These are phyloP conservation scores for Ophiocordyceps polyrhachis-furcata DNA, from an alignment of 2,329 filamentous ascomycete genomes.

Conservation along the genomic window DNA sequence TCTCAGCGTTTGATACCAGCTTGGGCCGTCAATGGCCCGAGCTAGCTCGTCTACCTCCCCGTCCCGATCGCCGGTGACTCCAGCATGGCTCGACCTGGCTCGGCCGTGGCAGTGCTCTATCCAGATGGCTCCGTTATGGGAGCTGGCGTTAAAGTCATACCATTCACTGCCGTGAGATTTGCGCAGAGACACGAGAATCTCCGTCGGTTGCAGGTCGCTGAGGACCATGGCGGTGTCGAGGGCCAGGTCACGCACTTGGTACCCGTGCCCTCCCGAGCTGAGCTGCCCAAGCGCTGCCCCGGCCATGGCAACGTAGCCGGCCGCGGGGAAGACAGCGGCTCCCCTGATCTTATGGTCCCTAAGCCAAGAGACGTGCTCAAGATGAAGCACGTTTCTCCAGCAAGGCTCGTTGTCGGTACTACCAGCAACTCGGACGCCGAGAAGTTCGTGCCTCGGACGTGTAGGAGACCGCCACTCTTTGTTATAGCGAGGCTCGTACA, in stretches of 20 bases:
- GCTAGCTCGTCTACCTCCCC: not conserved
- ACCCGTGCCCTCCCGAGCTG: not conserved
- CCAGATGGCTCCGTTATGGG: not conserved
- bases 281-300: slow-evolving; percentile 18
- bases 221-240: not conserved
- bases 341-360: slow-evolving; percentile 18
- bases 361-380: slow-evolving; percentile 17
- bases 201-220: not conserved
- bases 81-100: not conserved
- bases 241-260: not conserved
- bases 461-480: not conserved
- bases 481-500: not conserved
- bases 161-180: not conserved
- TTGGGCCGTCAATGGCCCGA: not conserved
- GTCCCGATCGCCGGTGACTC: not conserved
- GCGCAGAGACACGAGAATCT: not conserved
- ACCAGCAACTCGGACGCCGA: slow-evolving; percentile 3
- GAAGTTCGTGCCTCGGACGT: not conserved
- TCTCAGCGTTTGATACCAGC: not conserved
- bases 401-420: slow-evolving; percentile 8
- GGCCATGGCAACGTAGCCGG: slow-evolving; percentile 22
- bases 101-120: not conserved
- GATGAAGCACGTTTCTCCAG: slow-evolving; percentile 10
- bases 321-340: not conserved
- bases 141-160: not conserved